Evolutionary conservation across 1,284 basidiomycete genomes (phyloP).

Genomic region (Malassezia equina): DNA sequence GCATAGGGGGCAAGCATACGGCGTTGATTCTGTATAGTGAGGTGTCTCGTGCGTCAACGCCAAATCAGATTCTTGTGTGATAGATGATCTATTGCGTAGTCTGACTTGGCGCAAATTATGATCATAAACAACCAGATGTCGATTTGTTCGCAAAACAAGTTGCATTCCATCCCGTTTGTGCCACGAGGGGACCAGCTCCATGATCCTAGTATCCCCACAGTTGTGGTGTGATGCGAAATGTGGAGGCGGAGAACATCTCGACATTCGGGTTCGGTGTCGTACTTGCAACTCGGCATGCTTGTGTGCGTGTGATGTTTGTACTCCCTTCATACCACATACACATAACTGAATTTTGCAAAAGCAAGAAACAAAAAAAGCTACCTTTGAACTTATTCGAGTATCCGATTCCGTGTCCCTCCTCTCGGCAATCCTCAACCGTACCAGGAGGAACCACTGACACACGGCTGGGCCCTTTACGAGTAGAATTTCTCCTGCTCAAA

Average conservation of each 20-base stretch:
- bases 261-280: neutral
- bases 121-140: conserved; percentile 34
- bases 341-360: neutral
- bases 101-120: conserved; percentile 22
- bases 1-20: conserved; percentile 12
- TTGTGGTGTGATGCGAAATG: conserved; percentile 1
- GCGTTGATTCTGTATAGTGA: neutral
- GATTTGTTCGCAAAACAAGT: conserved; percentile 29
- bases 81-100: conserved; percentile 15
- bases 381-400: neutral
- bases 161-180: conserved; percentile 21
- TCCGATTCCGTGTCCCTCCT: neutral
- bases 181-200: conserved; percentile 23
- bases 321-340: conserved; percentile 10
- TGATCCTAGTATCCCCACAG: neutral
- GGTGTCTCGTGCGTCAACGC: neutral
- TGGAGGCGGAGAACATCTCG: conserved; percentile 1
- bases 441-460: neutral
- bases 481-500: neutral
- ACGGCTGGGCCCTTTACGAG: conserved; percentile 4
- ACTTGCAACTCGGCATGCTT: neutral
- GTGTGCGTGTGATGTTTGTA: neutral
- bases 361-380: neutral
- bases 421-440: neutral
- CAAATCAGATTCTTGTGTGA: neutral